Percentiles rank a stretch among this genome's conserved stretches.
Evolutionary conservation across 371 early-diverging fungal genomes (phyloP).

Genomic region (Blastocladiella emersonii): DNA sequence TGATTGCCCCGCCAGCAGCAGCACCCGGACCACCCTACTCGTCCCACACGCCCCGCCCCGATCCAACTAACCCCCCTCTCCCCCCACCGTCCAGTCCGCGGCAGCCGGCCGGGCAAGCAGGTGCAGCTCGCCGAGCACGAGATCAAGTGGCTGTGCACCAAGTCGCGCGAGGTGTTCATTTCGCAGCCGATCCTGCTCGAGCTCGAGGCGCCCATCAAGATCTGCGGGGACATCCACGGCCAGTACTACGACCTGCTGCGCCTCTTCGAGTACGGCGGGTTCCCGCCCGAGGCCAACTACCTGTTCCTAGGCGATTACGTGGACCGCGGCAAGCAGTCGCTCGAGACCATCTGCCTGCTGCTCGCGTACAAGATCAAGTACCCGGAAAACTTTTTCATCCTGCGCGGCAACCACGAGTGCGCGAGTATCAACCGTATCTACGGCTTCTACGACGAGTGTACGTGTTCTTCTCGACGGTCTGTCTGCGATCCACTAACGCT

Average conservation of each 20-base stretch:
- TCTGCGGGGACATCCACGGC: conserved; percentile 74
- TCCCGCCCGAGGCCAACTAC: conserved; percentile 80
- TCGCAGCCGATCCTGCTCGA: conserved; percentile 83
- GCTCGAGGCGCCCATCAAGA: conserved; percentile 87
- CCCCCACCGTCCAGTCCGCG: conserved; percentile 46
- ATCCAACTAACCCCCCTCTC: no score
- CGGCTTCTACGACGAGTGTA: conserved; percentile 98
- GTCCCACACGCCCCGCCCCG: no score
- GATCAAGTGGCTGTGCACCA: conserved; percentile 59
- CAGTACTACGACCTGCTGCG: conserved; percentile 90
- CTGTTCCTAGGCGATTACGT: conserved; percentile 94
- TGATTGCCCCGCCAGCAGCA: no score
- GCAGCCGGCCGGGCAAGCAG: conserved; percentile 79
- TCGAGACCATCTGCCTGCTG: conserved; percentile 57
- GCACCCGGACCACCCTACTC: no score
- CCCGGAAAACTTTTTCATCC: conserved; percentile 91
- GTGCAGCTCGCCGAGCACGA: conserved; percentile 56
- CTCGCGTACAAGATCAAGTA: conserved; percentile 88
- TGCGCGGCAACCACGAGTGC: conserved; percentile 93
- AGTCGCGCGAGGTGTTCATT: conserved; percentile 77
- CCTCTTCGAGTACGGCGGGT: conserved; percentile 84
- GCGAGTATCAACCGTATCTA: conserved; percentile 91
- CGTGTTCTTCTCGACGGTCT: no score
- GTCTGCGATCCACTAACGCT: no score
- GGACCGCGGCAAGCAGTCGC: conserved; percentile 81